These are phyloP conservation scores for Trichoderma atrobrunneum DNA, from an alignment of 2,329 filamentous ascomycete species.

Conservation along the genomic window DNA sequence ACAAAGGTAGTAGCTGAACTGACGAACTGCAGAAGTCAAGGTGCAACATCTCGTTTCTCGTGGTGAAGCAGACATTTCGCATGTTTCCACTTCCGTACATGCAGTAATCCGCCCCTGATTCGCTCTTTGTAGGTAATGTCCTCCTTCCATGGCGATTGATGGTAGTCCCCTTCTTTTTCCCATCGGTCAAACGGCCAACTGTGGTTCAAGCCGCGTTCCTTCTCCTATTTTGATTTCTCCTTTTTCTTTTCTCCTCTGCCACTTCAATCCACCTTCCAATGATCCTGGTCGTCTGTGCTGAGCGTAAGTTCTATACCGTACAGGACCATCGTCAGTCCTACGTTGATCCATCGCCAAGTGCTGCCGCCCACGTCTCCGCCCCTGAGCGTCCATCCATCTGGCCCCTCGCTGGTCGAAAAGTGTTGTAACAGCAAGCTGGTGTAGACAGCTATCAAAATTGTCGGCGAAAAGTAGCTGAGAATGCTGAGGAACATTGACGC, in stretches of 20 bases:
- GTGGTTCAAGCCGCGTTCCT: neutral
- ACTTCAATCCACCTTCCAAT: constrained; percentile 85
- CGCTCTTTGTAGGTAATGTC: neutral
- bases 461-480: constrained; percentile 90
- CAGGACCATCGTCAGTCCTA: constrained; percentile 81
- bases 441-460: constrained; percentile 92
- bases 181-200: neutral
- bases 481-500: constrained; percentile 78
- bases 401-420: constrained; percentile 73
- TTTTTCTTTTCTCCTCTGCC: neutral
- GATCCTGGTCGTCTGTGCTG: constrained; percentile 79
- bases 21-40: neutral
- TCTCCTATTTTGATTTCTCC: neutral
- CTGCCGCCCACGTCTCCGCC: constrained; percentile 79
- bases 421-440: constrained; percentile 94
- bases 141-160: neutral
- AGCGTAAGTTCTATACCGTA: constrained; percentile 91
- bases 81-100: neutral
- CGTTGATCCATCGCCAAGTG: constrained; percentile 89
- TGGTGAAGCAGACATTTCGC: neutral
- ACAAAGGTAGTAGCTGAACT: neutral
- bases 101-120: neutral
- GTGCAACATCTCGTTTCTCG: neutral
- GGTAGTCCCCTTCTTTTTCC: neutral
- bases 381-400: constrained; percentile 78